Evolutionary conservation across 345 rosid genomes (phyloP).

Genomic region (Bruguiera sexangula): DNA sequence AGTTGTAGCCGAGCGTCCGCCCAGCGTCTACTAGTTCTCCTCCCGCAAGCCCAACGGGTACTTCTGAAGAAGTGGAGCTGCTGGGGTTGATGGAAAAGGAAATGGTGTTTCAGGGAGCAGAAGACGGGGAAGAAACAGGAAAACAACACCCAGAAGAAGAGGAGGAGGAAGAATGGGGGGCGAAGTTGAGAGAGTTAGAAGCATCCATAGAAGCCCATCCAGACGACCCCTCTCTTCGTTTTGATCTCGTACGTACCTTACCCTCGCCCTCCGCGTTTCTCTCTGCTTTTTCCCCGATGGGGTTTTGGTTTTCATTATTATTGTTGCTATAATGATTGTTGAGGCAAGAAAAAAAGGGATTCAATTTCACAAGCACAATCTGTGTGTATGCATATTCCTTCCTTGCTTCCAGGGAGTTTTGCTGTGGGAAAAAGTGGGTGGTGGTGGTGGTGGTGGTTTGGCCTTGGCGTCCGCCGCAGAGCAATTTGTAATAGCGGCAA

Average conservation of each 20-base stretch:
- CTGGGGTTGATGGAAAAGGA: not conserved
- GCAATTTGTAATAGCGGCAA: conserved; percentile 66
- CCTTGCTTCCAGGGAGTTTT: conserved; percentile 54
- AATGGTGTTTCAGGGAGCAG: not conserved
- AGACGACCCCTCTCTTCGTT: conserved; percentile 58
- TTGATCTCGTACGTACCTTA: conserved; percentile 57
- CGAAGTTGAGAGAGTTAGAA: conserved; percentile 39
- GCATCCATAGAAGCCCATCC: conserved; percentile 61
- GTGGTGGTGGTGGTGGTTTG: conserved; percentile 23
- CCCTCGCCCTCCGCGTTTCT: not conserved
- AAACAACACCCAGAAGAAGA: not conserved
- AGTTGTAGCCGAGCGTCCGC: too few species aligned
- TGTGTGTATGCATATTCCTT: too few species aligned
- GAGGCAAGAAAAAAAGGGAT: too few species aligned
- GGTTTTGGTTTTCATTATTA: too few species aligned
- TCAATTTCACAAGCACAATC: too few species aligned
- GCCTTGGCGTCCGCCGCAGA: conserved; percentile 59
- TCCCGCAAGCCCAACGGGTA: too few species aligned
- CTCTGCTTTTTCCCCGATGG: not conserved
- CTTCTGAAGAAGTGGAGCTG: too few species aligned
- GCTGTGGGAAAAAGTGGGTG: conserved; percentile 55
- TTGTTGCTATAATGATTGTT: too few species aligned
- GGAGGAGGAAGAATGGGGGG: conserved; percentile 23
- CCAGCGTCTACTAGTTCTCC: too few species aligned
- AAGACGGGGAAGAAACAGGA: not conserved